These are phyloP conservation scores for Sphaerobolus stellatus DNA, from an alignment of 1,284 basidiomycete species.

Conservation along the genomic window DNA sequence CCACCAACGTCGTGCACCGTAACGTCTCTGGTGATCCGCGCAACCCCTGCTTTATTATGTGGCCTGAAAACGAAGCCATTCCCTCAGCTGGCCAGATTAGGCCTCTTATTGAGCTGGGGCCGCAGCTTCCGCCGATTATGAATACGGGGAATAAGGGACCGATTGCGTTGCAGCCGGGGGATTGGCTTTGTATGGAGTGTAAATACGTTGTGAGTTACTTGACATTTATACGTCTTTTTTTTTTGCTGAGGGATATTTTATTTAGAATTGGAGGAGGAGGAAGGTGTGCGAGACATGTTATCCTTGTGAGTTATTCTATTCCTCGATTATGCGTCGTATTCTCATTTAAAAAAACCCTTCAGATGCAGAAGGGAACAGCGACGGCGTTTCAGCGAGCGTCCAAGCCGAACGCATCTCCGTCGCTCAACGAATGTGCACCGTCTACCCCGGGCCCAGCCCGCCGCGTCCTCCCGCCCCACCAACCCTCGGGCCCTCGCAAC, in stretches of 20 bases:
- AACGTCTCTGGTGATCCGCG: slow-evolving; percentile 71
- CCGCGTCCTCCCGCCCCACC: not conserved
- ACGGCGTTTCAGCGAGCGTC: slow-evolving; percentile 76
- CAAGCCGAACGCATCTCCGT: slow-evolving; percentile 80
- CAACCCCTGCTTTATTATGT: slow-evolving; percentile 75
- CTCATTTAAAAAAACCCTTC: slow-evolving; percentile 15
- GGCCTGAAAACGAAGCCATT: slow-evolving; percentile 81
- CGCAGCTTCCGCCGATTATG: slow-evolving; percentile 76
- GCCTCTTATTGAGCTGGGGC: slow-evolving; percentile 37
- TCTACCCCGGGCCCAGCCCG: slow-evolving; percentile 40
- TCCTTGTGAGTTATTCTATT: slow-evolving; percentile 57
- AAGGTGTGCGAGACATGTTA: slow-evolving; percentile 88
- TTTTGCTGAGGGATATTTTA: no score
- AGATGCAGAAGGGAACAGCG: slow-evolving; percentile 83
- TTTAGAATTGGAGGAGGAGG: slow-evolving; percentile 73
- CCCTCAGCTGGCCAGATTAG: slow-evolving; percentile 76
- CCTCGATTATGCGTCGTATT: slow-evolving; percentile 2
- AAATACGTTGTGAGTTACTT: slow-evolving; percentile 53
- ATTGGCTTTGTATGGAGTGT: slow-evolving; percentile 85
- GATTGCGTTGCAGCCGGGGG: slow-evolving; percentile 84
- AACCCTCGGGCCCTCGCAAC: not conserved
- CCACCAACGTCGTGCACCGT: slow-evolving; percentile 70
- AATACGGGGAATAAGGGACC: slow-evolving; percentile 88
- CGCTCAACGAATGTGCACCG: slow-evolving; percentile 56
- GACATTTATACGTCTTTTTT: not conserved